Percentiles rank a stretch among this genome's conserved stretches.
Conservation (phyloP, 208 protist genomes). For the Sergeia podlipaevii region DNA sequence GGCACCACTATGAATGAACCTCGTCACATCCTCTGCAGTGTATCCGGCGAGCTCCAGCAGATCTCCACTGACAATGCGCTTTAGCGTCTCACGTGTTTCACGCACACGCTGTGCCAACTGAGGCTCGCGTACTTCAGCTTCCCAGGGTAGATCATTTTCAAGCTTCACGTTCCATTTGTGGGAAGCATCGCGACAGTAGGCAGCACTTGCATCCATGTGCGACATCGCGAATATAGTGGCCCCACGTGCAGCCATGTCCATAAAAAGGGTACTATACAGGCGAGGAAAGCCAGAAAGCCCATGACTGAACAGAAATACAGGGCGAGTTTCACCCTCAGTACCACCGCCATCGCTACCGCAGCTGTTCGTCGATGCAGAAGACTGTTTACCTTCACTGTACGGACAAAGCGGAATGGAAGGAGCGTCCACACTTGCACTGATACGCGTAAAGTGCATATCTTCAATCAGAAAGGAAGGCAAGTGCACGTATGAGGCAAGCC, state of each 20-base stretch:
- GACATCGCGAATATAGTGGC: constrained; percentile 58
- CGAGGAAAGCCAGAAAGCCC: constrained; percentile 58
- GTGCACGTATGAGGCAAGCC: constrained; percentile 41
- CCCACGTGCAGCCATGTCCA: constrained; percentile 70
- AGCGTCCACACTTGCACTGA: constrained; percentile 16
- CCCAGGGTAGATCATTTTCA: constrained; percentile 31
- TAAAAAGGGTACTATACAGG: constrained; percentile 63
- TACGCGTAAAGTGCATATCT: constrained; percentile 34
- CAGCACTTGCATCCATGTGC: constrained; percentile 79
- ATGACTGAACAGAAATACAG: constrained; percentile 78
- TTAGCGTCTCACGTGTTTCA: constrained; percentile 37
- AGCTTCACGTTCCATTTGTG: constrained; percentile 17
- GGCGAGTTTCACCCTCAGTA: constrained; percentile 24
- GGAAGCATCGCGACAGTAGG: constrained; percentile 58
- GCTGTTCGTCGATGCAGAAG: too few species aligned
- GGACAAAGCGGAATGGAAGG: constrained; percentile 29
- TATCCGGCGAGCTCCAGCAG: constrained; percentile 37
- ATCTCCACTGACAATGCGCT: constrained; percentile 21
- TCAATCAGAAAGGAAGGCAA: constrained; percentile 51
- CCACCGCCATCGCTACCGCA: too few species aligned
- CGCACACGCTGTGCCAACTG: constrained; percentile 52
- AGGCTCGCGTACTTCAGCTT: constrained; percentile 32
- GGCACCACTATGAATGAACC: constrained; percentile 15
- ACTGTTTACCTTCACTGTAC: too few species aligned
- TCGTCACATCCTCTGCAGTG: constrained; percentile 16